Evolutionary conservation across 306 rosid species (phyloP).

Genomic region (Lathyrus sativus): DNA sequence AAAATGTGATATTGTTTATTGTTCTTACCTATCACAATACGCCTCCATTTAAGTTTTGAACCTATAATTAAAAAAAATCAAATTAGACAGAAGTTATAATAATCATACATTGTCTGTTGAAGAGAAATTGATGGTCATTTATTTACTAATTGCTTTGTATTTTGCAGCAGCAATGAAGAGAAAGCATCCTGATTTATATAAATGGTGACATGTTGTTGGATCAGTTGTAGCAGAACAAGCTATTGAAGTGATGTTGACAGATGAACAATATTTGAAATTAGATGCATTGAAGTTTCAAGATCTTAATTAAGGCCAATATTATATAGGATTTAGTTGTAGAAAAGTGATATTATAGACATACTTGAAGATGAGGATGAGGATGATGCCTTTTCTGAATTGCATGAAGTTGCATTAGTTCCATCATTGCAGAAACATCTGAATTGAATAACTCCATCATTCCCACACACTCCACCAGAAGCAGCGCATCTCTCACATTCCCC

Average conservation of each 20-base stretch:
- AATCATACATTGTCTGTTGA: background rate
- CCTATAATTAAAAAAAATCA: background rate
- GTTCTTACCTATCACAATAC: background rate
- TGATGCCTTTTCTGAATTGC: background rate
- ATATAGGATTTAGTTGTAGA: too few species aligned
- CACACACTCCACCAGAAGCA: constrained; percentile 32
- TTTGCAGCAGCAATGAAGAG: too few species aligned
- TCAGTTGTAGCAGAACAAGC: background rate
- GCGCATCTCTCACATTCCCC: background rate
- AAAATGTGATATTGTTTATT: background rate
- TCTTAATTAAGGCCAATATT: background rate
- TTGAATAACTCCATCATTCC: background rate
- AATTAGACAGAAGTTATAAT: background rate
- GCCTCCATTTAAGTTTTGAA: background rate
- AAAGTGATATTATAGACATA: too few species aligned
- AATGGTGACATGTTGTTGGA: background rate
- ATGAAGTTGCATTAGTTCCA: background rate
- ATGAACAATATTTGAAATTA: background rate
- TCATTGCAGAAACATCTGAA: constrained; percentile 44
- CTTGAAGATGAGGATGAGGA: background rate
- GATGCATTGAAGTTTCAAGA: background rate
- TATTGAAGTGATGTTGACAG: background rate
- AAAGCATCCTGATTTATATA: too few species aligned
- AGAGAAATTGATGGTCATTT: background rate
- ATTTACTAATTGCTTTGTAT: background rate